phyloP scores from a whole-genome alignment of 768 basidiomycete species.

The Brasilioporus rufonigricans region DNA sequence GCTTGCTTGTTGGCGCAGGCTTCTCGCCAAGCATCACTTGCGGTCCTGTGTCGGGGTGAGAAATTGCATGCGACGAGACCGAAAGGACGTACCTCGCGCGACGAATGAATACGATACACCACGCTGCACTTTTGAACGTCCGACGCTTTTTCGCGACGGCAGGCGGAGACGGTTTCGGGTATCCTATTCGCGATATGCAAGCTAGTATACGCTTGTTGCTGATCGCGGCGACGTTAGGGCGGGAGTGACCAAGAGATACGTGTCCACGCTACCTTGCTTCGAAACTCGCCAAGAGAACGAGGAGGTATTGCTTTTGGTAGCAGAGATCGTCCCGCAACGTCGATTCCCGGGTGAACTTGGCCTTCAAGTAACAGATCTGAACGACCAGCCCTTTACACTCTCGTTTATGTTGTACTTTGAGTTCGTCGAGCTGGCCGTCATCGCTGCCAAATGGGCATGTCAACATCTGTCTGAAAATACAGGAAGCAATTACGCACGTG shows the following conservation, averaged over 20 bases:
- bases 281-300: conserved; percentile 65
- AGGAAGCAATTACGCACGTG: conserved; percentile 41
- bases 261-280: conserved; percentile 58
- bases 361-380: conserved; percentile 90
- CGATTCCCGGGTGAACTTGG: conserved; percentile 85
- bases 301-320: conserved; percentile 87
- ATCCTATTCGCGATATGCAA: conserved; percentile 75
- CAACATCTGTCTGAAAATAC: background rate
- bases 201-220: conserved; percentile 74
- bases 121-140: conserved; percentile 55
- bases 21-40: conserved; percentile 62
- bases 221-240: conserved; percentile 3
- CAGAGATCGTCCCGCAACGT: conserved; percentile 70
- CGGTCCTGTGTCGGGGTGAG: conserved; percentile 42
- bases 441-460: conserved; percentile 39
- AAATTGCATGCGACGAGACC: background rate
- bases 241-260: background rate
- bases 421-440: conserved; percentile 46
- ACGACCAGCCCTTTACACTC: conserved; percentile 91
- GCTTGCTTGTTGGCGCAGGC: conserved; percentile 60
- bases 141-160: conserved; percentile 39
- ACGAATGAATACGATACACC: conserved; percentile 61
- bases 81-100: conserved; percentile 54
- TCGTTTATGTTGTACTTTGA: conserved; percentile 70
- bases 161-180: conserved; percentile 44